Evolutionary conservation across 192 early-diverging fungal genomes (phyloP).

Genomic region (Rhizophagus clarus): DNA sequence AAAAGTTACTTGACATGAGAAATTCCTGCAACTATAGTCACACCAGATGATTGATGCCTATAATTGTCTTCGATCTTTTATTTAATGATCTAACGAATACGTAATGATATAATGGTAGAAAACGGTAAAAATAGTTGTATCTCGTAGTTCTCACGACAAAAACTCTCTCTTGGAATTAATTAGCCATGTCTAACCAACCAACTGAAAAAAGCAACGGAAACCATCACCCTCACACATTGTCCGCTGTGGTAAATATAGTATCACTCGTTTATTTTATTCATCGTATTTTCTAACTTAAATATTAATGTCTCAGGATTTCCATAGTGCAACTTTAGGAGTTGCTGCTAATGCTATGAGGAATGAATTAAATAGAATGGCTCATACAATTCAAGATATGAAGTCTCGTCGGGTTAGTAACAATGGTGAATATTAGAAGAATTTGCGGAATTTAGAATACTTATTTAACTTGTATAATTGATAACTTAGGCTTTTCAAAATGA

Average conservation of each 20-base stretch:
- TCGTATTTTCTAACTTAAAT: background rate
- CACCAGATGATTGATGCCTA: too few relatives aligned
- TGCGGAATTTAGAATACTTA: background rate
- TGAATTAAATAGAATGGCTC: slow-evolving; percentile 69
- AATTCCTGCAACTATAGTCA: too few relatives aligned
- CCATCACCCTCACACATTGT: slow-evolving; percentile 10
- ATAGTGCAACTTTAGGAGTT: slow-evolving; percentile 57
- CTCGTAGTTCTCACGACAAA: too few relatives aligned
- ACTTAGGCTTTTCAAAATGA: slow-evolving; percentile 68
- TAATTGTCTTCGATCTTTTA: too few relatives aligned
- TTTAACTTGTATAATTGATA: background rate
- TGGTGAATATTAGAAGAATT: background rate
- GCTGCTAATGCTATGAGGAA: slow-evolving; percentile 76
- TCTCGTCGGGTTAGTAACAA: slow-evolving; percentile 53
- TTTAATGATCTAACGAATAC: too few relatives aligned
- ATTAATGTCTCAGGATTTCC: slow-evolving; percentile 50
- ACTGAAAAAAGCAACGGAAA: background rate
- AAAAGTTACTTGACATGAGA: too few relatives aligned
- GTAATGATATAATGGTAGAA: too few relatives aligned
- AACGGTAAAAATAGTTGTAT: too few relatives aligned
- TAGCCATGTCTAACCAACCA: background rate
- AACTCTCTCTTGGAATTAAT: too few relatives aligned
- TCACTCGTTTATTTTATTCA: background rate
- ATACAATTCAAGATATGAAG: slow-evolving; percentile 56
- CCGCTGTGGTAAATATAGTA: background rate